Evolutionary conservation across 176 grass and related monocot genomes (phyloP).

Genomic region (Eleusine indica): DNA sequence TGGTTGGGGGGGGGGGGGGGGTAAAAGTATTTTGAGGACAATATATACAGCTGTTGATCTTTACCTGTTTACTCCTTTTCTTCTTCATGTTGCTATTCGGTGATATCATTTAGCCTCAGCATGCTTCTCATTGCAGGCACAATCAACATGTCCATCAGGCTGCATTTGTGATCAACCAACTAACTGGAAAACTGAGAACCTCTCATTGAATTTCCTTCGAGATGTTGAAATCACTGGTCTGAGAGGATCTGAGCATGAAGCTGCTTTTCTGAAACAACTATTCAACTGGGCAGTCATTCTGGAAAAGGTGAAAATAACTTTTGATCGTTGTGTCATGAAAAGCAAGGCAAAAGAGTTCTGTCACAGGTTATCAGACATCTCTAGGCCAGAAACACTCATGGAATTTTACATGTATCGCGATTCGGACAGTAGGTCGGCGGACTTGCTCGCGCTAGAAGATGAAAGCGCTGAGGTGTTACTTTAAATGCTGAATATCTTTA

Average conservation of each 20-base stretch:
- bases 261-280: neutral
- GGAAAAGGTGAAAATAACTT: neutral
- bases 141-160: neutral
- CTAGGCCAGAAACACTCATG: neutral
- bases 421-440: neutral
- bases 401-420: neutral
- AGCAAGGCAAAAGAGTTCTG: neutral
- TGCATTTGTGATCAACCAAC: neutral
- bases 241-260: neutral
- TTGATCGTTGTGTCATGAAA: neutral
- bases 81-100: neutral
- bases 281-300: neutral
- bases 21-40: neutral
- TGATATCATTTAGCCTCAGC: neutral
- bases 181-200: neutral
- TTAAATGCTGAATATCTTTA: neutral
- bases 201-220: neutral
- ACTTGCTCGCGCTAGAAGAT: neutral
- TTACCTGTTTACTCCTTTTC: neutral
- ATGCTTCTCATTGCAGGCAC: neutral
- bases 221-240: neutral
- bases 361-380: neutral
- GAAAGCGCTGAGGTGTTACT: neutral
- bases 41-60: neutral
- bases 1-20: no score